Conservation (phyloP, 1,139 yeast species). For the Barnettozyma hawaiiensis region DNA sequence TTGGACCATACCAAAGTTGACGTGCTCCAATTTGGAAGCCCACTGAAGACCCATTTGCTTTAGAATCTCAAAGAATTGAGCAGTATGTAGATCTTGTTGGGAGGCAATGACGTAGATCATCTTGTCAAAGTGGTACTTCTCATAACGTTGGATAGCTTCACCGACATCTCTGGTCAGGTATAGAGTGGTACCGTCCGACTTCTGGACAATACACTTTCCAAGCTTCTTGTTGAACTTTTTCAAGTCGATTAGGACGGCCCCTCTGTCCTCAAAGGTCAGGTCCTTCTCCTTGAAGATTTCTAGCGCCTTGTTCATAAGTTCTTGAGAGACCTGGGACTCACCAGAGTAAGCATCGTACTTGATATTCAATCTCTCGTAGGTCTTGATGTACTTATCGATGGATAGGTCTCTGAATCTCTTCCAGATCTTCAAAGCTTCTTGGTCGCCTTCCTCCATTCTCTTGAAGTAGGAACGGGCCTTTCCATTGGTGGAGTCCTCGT, state of each 20-base stretch:
- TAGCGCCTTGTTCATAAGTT: constrained; percentile 63
- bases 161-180: constrained; percentile 97
- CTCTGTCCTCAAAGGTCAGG: constrained; percentile 80
- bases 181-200: constrained; percentile 92
- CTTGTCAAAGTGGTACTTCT: constrained; percentile 82
- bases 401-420: constrained; percentile 83
- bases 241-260: constrained; percentile 86
- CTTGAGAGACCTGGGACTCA: constrained; percentile 86
- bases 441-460: constrained; percentile 92
- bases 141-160: constrained; percentile 89
- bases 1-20: constrained; percentile 95
- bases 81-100: constrained; percentile 92
- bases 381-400: constrained; percentile 76
- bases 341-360: constrained; percentile 86
- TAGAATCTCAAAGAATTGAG: constrained; percentile 91
- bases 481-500: constrained; percentile 60
- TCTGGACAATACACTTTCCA: constrained; percentile 91
- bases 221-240: constrained; percentile 83
- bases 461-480: constrained; percentile 85
- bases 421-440: constrained; percentile 76
- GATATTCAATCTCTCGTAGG: constrained; percentile 90
- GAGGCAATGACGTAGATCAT: constrained; percentile 94
- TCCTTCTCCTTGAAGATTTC: constrained; percentile 59
- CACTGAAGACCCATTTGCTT: constrained; percentile 90
- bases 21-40: constrained; percentile 75